A percentile compares a stretch with the other conserved stretches of the same genome.
These are phyloP conservation scores for Zanthoxylum bungeanum DNA, from an alignment of 345 rosid genomes.

Conservation along the genomic window DNA sequence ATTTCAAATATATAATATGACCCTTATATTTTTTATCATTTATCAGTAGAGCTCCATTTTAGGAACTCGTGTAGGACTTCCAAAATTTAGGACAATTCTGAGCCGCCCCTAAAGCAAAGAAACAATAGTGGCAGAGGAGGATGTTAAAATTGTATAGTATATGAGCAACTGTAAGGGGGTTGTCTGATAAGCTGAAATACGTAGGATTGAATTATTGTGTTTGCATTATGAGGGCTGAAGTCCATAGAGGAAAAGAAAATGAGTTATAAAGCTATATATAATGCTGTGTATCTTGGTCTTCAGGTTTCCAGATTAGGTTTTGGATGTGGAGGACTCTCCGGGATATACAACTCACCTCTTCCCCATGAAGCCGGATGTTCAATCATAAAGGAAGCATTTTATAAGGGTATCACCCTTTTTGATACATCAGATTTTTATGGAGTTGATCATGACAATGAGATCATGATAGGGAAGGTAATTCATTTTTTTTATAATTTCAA, in stretches of 20 bases:
- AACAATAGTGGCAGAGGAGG: too few relatives aligned
- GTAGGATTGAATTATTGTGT: too few relatives aligned
- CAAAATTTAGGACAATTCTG: too few relatives aligned
- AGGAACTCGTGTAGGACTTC: too few relatives aligned
- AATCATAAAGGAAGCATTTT: conserved; percentile 33
- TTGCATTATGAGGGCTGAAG: too few relatives aligned
- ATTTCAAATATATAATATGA: too few relatives aligned
- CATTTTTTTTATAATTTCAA: background rate
- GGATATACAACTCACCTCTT: conserved; percentile 35
- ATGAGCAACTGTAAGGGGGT: too few relatives aligned
- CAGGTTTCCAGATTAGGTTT: conserved; percentile 48
- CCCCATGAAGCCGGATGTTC: conserved; percentile 47
- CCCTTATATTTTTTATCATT: too few relatives aligned
- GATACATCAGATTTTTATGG: conserved; percentile 44
- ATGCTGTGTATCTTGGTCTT: background rate
- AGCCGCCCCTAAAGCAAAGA: too few relatives aligned
- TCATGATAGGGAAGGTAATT: conserved; percentile 47
- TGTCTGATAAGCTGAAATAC: too few relatives aligned
- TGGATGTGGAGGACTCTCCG: conserved; percentile 52
- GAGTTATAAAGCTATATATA: background rate
- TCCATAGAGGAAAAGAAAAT: background rate
- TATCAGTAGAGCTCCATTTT: too few relatives aligned
- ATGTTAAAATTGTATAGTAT: too few relatives aligned
- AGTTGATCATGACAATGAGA: conserved; percentile 36
- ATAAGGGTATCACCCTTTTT: conserved; percentile 46